Evolutionary conservation across 345 rosid species (phyloP).

Genomic region (Carallia brachiata): DNA sequence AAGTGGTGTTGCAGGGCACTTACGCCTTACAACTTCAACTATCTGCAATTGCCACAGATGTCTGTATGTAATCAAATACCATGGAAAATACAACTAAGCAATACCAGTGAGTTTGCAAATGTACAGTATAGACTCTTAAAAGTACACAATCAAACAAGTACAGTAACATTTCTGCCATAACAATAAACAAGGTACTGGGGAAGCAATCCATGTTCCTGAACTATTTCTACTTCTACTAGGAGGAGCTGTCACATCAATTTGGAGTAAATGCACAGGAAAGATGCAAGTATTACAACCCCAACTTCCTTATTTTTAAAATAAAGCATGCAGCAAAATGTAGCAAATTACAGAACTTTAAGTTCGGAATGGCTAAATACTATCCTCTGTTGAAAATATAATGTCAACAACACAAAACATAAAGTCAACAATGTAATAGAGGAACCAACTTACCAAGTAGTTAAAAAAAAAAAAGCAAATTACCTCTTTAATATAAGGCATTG

Average conservation of each 20-base stretch:
- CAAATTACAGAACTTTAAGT: background rate
- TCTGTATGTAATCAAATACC: background rate
- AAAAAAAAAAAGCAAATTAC: slow-evolving; percentile 27
- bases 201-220: background rate
- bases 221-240: background rate
- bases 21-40: slow-evolving; percentile 50
- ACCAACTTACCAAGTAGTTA: background rate
- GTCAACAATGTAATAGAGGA: background rate
- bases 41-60: slow-evolving; percentile 45
- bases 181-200: too few species aligned
- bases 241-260: background rate
- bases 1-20: slow-evolving; percentile 79
- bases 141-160: background rate
- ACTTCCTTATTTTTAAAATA: background rate
- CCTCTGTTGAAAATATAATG: background rate
- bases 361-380: background rate
- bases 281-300: background rate
- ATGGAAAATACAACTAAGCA: background rate
- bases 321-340: background rate
- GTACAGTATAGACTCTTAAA: too few species aligned
- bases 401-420: background rate
- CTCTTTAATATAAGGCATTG: slow-evolving; percentile 81
- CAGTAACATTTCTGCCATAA: background rate
- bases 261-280: background rate
- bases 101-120: background rate